Evolutionary conservation across 306 rosid species (phyloP), one percentile per base, ranked within the genome.

Genomic region (Argentina anserina): DNA sequence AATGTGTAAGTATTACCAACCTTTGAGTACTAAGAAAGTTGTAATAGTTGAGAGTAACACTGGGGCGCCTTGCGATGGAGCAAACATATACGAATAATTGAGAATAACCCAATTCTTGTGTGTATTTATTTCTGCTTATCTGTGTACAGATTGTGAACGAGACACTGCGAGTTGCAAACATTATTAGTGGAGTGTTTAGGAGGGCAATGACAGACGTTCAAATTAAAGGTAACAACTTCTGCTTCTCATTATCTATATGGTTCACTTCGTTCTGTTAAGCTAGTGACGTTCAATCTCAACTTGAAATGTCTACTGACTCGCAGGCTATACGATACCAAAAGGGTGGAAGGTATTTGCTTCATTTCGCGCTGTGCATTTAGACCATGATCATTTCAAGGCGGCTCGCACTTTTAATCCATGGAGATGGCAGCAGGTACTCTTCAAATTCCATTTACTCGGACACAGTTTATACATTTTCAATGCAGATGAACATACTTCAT

Each of bases 291-390:
- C 5, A n/a, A 28, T 7, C 65, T 17, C 65, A 58, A 29, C 64
- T 28, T 60, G 39, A 28, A 59, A 62, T 34, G 7, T 8, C 11
- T 33, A 8, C 67, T 62, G 14, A 36, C 9, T 18, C 33, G 62
- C 79, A 93, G 98, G 97, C 42, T 89, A 91, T 73, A 91, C 89
- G 29, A 89, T 94, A 79, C 99, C 99, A 1, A 94, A 89, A 68
- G 99, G 99, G 21, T 91, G 99, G 97, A 88, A 79, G 79, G 95
- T 91, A 23, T 88, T 91, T 70, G 99, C 96, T 17, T 94, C 97
- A 10, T 94, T 94, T 73, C 92, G 99, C 3, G 99, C 91, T 0
- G 96, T 94, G 4, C 97, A 94, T 82, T 76, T 94, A 65, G 87
- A 94, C 65, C 89, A 87, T 0, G 86, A 91, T 17, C 86, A 91